phyloP scores from a whole-genome alignment of 2,329 filamentous ascomycete species.

The Claviceps africana region DNA sequence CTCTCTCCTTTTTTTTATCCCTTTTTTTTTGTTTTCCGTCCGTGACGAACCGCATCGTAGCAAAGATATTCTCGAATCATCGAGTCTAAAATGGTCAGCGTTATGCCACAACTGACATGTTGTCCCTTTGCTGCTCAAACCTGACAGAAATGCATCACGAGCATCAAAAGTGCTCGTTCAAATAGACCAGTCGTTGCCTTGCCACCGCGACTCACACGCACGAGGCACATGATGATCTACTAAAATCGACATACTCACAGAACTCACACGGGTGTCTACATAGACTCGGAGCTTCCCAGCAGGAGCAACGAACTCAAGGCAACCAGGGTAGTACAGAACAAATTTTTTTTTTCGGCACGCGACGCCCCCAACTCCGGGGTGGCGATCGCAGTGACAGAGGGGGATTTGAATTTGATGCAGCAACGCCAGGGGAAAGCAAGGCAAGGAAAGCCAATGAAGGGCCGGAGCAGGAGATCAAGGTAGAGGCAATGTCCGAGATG shows the following conservation, averaged over 20 bases:
- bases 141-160: background rate
- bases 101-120: background rate
- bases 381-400: background rate
- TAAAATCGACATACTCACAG: background rate
- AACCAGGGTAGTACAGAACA: background rate
- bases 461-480: background rate
- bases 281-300: background rate
- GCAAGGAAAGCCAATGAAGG: background rate
- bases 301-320: background rate
- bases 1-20: too few relatives aligned
- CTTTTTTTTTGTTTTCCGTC: background rate
- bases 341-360: background rate
- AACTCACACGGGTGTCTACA: background rate
- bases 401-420: background rate
- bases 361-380: constrained; percentile 2
- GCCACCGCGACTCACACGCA: background rate
- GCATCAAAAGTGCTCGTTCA: background rate
- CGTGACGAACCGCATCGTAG: background rate
- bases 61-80: background rate
- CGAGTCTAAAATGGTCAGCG: background rate
- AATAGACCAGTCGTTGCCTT: background rate
- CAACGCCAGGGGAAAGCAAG: background rate
- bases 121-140: too few relatives aligned
- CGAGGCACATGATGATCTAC: background rate
- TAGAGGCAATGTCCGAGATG: background rate